These are phyloP conservation scores for Diplodia scrobiculata DNA, from an alignment of 2,329 filamentous ascomycete genomes.

Conservation along the genomic window DNA sequence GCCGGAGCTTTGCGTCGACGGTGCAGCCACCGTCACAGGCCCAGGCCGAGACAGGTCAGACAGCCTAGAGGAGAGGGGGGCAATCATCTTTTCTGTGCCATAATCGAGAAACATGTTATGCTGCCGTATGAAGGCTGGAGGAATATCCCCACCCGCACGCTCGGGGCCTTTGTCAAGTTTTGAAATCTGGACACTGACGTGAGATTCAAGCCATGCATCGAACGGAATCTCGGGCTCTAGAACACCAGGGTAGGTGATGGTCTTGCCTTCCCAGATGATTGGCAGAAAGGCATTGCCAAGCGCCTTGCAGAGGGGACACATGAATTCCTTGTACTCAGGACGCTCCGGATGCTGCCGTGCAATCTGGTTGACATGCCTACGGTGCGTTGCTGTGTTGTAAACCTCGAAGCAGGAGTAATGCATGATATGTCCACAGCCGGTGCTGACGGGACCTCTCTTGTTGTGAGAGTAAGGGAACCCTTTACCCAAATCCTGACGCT, in stretches of 20 bases:
- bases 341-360: slow-evolving; percentile 90
- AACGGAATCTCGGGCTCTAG: slow-evolving; percentile 63
- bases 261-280: slow-evolving; percentile 90
- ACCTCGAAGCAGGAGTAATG: slow-evolving; percentile 93
- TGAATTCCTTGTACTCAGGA: slow-evolving; percentile 78
- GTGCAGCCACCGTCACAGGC: slow-evolving; percentile 6
- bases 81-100: slow-evolving; percentile 53
- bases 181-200: slow-evolving; percentile 55
- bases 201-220: slow-evolving; percentile 66
- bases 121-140: slow-evolving; percentile 41
- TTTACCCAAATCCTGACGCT: slow-evolving; percentile 82
- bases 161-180: slow-evolving; percentile 53
- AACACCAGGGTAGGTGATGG: slow-evolving; percentile 77
- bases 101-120: slow-evolving; percentile 57
- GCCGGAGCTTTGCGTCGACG: slow-evolving; percentile 2
- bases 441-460: slow-evolving; percentile 75
- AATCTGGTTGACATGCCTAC: slow-evolving; percentile 88
- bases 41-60: slow-evolving; percentile 40
- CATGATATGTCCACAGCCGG: slow-evolving; percentile 97
- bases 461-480: slow-evolving; percentile 75
- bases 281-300: slow-evolving; percentile 93
- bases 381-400: slow-evolving; percentile 80
- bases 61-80: slow-evolving; percentile 51
- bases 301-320: slow-evolving; percentile 95
- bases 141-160: slow-evolving; percentile 33